A percentile compares a stretch with the other conserved stretches of the same genome.
phyloP scores from a whole-genome alignment of 2,329 filamentous ascomycete species.

The Exophiala aquamarina region DNA sequence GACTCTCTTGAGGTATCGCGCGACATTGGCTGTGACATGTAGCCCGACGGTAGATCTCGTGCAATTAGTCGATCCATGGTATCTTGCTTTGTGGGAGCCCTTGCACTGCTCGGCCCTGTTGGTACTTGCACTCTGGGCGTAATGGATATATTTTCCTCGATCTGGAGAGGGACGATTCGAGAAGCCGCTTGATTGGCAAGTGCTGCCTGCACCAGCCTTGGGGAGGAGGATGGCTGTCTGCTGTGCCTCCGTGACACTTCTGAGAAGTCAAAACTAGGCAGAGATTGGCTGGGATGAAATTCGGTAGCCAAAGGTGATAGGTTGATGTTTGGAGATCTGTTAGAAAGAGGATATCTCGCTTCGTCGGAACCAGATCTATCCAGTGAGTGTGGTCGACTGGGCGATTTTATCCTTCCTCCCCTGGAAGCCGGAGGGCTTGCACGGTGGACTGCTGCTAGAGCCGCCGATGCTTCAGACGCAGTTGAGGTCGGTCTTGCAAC shows the following conservation, averaged over 20 bases:
- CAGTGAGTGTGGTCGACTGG: conserved; percentile 10
- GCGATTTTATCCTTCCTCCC: conserved; percentile 25
- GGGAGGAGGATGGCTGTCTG: conserved; percentile 21
- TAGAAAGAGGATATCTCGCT: conserved; percentile 36
- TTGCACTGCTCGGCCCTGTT: neutral
- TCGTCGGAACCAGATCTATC: conserved; percentile 23
- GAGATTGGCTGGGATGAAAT: conserved; percentile 10
- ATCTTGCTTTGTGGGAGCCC: conserved; percentile 4
- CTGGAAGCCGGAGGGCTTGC: conserved; percentile 34
- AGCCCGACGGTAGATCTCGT: conserved; percentile 24
- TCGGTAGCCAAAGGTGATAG: conserved; percentile 23
- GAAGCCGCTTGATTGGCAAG: conserved; percentile 19
- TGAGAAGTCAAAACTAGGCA: neutral
- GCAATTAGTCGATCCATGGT: conserved; percentile 9
- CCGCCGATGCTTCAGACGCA: conserved; percentile 39
- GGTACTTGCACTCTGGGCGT: conserved; percentile 6
- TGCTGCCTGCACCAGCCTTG: conserved; percentile 19
- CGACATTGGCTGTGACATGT: conserved; percentile 33
- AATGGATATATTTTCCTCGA: conserved; percentile 21
- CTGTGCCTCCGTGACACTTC: conserved; percentile 7
- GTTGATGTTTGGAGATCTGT: conserved; percentile 28
- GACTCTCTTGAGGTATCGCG: conserved; percentile 31
- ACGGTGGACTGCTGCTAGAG: conserved; percentile 39
- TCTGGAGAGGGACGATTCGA: conserved; percentile 1
- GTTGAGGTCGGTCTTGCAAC: conserved; percentile 25